Evolutionary conservation across 139 green algal species (phyloP).

Genomic region (Ostreobium quekettii): DNA sequence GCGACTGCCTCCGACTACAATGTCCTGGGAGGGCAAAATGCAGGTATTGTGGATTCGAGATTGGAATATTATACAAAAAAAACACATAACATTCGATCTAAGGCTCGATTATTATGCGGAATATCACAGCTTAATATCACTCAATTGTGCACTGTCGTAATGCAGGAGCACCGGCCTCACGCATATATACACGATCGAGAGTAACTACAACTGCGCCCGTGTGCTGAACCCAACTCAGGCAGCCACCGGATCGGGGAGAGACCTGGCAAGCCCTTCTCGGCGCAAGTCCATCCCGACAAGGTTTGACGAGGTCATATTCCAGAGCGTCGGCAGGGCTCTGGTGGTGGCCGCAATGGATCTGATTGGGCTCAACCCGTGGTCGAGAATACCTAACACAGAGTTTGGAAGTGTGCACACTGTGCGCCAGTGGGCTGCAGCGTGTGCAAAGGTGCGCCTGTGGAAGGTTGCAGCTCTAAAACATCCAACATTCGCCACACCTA

Average conservation of each 20-base stretch:
- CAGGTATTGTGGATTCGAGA: too few species aligned
- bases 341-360: slow-evolving; percentile 37
- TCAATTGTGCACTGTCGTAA: too few species aligned
- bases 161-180: slow-evolving; percentile 32
- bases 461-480: too few species aligned
- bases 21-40: too few species aligned
- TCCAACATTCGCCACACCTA: too few species aligned
- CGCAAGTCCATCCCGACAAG: slow-evolving; percentile 20
- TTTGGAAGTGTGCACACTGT: slow-evolving; percentile 31
- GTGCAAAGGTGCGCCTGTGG: too few species aligned
- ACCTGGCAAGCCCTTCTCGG: slow-evolving; percentile 32
- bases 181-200: slow-evolving; percentile 53
- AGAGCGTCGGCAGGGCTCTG: slow-evolving; percentile 24
- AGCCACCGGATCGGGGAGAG: slow-evolving; percentile 19
- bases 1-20: too few species aligned
- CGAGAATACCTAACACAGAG: slow-evolving; percentile 33
- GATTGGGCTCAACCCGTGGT: slow-evolving; percentile 40
- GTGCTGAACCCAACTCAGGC: slow-evolving; percentile 25
- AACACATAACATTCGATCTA: too few species aligned
- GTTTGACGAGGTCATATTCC: slow-evolving; percentile 22
- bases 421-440: slow-evolving; percentile 28
- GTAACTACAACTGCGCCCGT: slow-evolving; percentile 38
- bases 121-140: too few species aligned
- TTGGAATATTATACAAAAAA: too few species aligned
- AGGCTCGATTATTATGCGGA: too few species aligned